Evolutionary conservation across 768 basidiomycete species (phyloP), one percentile per base, ranked within the genome.

Genomic region (Kwoniella mangroviensis): DNA sequence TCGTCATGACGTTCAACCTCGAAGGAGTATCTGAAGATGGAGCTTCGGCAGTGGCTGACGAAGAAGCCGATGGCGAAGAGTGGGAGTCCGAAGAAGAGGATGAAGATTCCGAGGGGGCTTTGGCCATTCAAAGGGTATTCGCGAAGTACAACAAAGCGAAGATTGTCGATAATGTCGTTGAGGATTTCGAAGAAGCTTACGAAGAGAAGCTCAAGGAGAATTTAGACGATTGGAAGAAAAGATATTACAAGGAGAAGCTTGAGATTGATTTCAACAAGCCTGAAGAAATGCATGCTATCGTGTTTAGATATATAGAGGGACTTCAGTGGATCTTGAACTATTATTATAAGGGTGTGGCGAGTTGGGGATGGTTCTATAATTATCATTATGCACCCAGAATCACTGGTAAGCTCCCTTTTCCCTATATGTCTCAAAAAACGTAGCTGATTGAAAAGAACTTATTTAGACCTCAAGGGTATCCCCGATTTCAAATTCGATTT

Each of bases 271-370:
- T 88, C 71, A 87, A 91, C 75, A 75, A 81, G 13, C 86, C 89
- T 5, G 85, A 90, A 72, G 86, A 88, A 61, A 88, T 94, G 86
- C 85, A 87, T 26, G 86, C 89, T 58, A 85, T 99, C 64, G 86
- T 88, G 13, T 94, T 87, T 79, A 88, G 89, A 67, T 99, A 97
- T 81, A 88, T 92, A 19, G 93, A 98, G 80, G 97, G 97, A 0
- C 84, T 99, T 71, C 97, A 99, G 79, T 98, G 96, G 97, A 94
- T 98, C 41, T 92, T 99, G 91, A 92, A 94, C 80, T 99, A 99
- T 83, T 99, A 99, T 82, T 98, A 98, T 82, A 89, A 91, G 71
- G 97, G 97, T 5, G 94, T 98, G 19, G 92, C 94, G 5, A 95
- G 93, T 17, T 99, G 97, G 97, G 88, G 92, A 22, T 98, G 97